Base-by-base conservation (phyloP, 2,329 filamentous ascomycete genomes). In the Monilinia fructigena region DNA sequence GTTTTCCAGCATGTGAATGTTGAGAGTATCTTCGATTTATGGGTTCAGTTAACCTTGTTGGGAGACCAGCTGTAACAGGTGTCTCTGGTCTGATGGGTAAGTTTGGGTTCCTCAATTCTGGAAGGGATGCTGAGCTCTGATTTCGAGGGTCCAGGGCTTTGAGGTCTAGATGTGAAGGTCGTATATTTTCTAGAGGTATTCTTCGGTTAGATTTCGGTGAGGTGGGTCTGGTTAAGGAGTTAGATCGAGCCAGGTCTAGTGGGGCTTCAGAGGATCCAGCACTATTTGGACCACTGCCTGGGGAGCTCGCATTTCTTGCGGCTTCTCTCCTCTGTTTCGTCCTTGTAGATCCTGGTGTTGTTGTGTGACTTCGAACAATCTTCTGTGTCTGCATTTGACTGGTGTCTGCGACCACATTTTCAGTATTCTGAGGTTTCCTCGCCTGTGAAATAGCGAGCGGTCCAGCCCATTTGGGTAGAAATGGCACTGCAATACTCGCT, bases 361-460 rank as follows among this genome's bases (percentile, higher is more conserved):
- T 85, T 2, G 91, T 93, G 69, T 92, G 87, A 71, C 91, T 90
- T 71, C 90, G 83, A 35, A 81, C 78, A 53, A 89, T 80, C 76
- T 86, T 88, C 73, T 82, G 83, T 76, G 78, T 81, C 66, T 78
- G 81, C 66, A 77, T 79, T 67, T 74, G 76, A 76, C 62, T 75
- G 47, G 83, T 79, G 72, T 91, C 88, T 56, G 84, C 83, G 73
- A 88, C 85, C 54, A 83, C 82, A 72, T 89, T 84, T 70, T 85
- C 83, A 11, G 83, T 79, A 6, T 84, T 85, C 70, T 90, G 84
- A 23, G 90, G 90, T 77, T 91, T 92, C 68, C 91, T 84, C 55
- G 91, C 90, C 79, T 95, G 91, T 23, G 91, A 90, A 73, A 95
- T 87, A 55, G 91, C 92, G 65, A 95, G 81, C 20, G 91, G 91